phyloP scores from a whole-genome alignment of 1,284 basidiomycete species.

The Sphagnurus paluster region DNA sequence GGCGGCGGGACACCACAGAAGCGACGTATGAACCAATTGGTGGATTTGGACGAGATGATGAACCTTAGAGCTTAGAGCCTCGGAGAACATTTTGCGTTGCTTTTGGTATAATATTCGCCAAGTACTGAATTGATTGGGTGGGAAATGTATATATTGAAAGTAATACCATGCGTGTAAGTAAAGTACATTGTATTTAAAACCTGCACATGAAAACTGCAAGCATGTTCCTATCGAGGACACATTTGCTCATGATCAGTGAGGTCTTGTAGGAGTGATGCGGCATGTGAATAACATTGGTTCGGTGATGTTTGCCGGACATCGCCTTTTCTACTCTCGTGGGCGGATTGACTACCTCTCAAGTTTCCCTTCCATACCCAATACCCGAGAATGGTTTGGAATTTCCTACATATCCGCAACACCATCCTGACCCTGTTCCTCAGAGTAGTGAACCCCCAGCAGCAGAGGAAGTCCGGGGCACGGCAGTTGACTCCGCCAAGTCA shows the following conservation, averaged over 20 bases:
- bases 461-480: conserved; percentile 38
- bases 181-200: no score
- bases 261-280: not conserved
- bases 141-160: not conserved
- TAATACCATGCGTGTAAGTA: conserved; percentile 7
- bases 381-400: conserved; percentile 14
- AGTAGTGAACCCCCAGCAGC: conserved; percentile 27
- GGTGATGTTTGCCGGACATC: no score
- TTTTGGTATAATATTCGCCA: conserved; percentile 4
- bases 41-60: conserved; percentile 66
- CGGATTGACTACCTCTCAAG: not conserved
- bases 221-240: not conserved
- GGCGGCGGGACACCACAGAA: conserved; percentile 72
- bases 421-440: conserved; percentile 13
- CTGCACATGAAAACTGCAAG: no score
- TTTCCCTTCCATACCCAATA: not conserved
- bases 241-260: not conserved
- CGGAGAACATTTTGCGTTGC: not conserved
- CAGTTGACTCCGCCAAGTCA: conserved; percentile 70
- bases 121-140: conserved; percentile 4
- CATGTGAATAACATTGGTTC: not conserved
- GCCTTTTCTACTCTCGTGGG: not conserved
- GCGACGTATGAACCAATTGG: conserved; percentile 84
- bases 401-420: not conserved
- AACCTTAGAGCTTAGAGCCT: conserved; percentile 4